phyloP scores from a whole-genome alignment of 179 eudicot genomes.

The Nepenthes alata region DNA sequence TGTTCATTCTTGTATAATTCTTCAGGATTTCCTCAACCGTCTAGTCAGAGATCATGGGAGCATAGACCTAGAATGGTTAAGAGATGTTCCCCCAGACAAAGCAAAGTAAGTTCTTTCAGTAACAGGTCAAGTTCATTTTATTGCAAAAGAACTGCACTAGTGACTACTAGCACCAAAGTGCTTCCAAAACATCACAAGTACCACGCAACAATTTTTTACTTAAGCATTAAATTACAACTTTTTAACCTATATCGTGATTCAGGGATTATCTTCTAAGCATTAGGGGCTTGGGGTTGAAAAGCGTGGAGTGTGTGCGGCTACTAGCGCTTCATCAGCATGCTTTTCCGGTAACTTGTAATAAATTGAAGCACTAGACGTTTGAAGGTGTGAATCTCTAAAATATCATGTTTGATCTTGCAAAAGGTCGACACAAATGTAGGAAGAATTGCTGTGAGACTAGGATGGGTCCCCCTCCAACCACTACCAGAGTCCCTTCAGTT shows the following conservation, averaged over 20 bases:
- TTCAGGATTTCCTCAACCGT: constrained; percentile 36
- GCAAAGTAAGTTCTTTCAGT: constrained; percentile 34
- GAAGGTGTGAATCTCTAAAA: background rate
- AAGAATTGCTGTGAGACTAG: constrained; percentile 31
- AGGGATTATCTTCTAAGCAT: constrained; percentile 24
- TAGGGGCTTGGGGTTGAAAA: constrained; percentile 30
- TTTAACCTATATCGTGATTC: background rate
- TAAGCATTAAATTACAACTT: background rate
- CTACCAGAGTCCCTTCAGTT: constrained; percentile 15
- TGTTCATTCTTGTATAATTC: constrained; percentile 1
- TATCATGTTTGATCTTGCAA: background rate
- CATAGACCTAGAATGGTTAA: constrained; percentile 66
- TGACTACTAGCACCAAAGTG: no score
- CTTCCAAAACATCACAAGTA: no score
- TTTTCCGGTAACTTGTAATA: constrained; percentile 25
- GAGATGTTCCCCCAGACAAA: constrained; percentile 37
- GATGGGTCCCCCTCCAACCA: constrained; percentile 38
- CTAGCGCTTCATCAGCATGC: constrained; percentile 29
- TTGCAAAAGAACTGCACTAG: no score
- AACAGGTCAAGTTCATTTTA: background rate
- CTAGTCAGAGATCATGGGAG: constrained; percentile 36
- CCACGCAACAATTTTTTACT: background rate
- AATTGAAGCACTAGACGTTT: background rate
- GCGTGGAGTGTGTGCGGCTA: constrained; percentile 28
- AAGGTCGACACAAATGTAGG: constrained; percentile 44